Evolutionary conservation across 305 asterid genomes (phyloP).

Genomic region (Petunia hybrid): DNA sequence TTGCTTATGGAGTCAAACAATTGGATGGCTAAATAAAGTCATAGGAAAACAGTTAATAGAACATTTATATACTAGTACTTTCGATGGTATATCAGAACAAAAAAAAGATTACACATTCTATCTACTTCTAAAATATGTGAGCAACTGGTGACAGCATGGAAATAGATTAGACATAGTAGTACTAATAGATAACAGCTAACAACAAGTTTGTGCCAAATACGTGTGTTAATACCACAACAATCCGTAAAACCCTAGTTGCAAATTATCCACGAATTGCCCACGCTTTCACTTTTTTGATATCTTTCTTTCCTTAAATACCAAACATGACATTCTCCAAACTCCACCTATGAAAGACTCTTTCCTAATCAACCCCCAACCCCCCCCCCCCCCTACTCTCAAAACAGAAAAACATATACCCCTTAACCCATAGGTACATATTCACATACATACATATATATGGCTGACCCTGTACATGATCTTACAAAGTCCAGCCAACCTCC

Average conservation of each 20-base stretch:
- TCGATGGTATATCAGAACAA: too few species aligned
- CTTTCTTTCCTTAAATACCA: slow-evolving; percentile 27
- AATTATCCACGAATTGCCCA: slow-evolving; percentile 36
- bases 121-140: not conserved
- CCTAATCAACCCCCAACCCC: too few species aligned
- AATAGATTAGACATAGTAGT: not conserved
- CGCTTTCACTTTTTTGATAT: slow-evolving; percentile 32
- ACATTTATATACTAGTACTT: too few species aligned
- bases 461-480: slow-evolving; percentile 12
- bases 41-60: too few species aligned
- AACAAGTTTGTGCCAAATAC: not conserved
- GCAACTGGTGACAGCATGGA: not conserved
- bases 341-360: not conserved
- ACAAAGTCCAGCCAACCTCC: slow-evolving; percentile 1
- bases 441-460: slow-evolving; percentile 14
- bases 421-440: not conserved
- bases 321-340: not conserved
- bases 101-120: too few species aligned
- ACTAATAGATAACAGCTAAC: slow-evolving; percentile 6
- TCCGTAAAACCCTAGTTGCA: not conserved
- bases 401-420: not conserved
- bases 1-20: too few species aligned
- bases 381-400: not conserved
- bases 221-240: not conserved
- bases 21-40: too few species aligned